These are phyloP conservation scores for Stephanodiscus triporus DNA, from an alignment of 108 stramenopile genomes.

Conservation along the genomic window DNA sequence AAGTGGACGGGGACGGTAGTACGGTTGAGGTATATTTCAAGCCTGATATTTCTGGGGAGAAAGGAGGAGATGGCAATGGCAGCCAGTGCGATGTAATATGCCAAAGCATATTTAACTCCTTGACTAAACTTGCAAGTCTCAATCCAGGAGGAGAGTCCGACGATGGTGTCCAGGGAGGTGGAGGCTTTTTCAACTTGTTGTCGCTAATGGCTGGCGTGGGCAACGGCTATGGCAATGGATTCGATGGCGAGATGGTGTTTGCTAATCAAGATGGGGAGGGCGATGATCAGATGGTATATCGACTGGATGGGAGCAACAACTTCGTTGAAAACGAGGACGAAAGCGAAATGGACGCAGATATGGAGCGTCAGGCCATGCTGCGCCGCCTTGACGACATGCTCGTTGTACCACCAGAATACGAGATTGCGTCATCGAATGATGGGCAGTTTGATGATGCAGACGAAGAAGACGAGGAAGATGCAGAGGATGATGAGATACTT, in stretches of 20 bases:
- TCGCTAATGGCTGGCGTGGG: constrained; percentile 56
- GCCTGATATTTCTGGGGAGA: constrained; percentile 15
- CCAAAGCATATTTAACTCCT: constrained; percentile 61
- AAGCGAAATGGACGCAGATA: constrained; percentile 15
- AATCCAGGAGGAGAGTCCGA: constrained; percentile 61
- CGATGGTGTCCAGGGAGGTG: constrained; percentile 47
- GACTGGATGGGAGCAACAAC: constrained; percentile 39
- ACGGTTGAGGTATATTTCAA: constrained; percentile 61
- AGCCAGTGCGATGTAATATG: constrained; percentile 38
- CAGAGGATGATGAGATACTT: constrained; percentile 44
- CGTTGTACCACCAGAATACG: constrained; percentile 69
- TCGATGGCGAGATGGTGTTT: constrained; percentile 27
- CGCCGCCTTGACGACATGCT: constrained; percentile 43
- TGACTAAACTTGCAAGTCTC: constrained; percentile 65
- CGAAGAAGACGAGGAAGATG: constrained; percentile 8
- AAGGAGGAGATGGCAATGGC: constrained; percentile 4
- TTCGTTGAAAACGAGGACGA: constrained; percentile 35
- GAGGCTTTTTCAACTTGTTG: constrained; percentile 43
- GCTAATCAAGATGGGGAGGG: constrained; percentile 18
- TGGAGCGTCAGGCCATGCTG: constrained; percentile 29
- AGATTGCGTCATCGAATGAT: constrained; percentile 43
- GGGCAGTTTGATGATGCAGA: constrained; percentile 77
- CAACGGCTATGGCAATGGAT: constrained; percentile 10
- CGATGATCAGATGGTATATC: constrained; percentile 41
- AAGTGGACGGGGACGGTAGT: constrained; percentile 26